Evolutionary conservation across 1,284 basidiomycete species (phyloP).

Genomic region (Trametes polyzona): DNA sequence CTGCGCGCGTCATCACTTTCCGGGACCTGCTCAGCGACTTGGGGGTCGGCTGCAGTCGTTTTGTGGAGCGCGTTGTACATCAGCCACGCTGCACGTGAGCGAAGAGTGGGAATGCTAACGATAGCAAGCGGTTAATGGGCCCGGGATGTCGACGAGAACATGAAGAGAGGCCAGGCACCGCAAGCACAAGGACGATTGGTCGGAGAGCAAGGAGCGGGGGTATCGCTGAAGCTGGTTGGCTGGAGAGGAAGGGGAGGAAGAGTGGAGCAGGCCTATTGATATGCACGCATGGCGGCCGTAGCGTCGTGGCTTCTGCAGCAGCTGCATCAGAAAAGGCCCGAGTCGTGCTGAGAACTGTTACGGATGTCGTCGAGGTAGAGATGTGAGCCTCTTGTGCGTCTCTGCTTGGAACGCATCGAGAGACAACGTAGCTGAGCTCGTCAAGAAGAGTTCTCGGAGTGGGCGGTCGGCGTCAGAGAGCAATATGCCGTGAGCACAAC

Average conservation of each 20-base stretch:
- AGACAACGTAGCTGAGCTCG: no score
- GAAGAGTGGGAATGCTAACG: neutral
- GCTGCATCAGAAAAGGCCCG: neutral
- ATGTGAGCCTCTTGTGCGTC: no score
- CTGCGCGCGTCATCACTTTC: neutral
- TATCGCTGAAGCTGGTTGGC: neutral
- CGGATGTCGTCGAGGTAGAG: no score
- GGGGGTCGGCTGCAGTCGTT: neutral
- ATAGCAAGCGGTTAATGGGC: neutral
- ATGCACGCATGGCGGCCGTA: neutral
- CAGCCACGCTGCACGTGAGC: neutral
- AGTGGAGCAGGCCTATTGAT: neutral
- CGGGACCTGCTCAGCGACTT: neutral
- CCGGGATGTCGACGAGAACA: neutral
- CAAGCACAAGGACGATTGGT: neutral
- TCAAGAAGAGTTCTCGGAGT: no score
- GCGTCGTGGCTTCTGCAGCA: neutral
- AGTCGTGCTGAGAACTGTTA: neutral
- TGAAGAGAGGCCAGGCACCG: neutral
- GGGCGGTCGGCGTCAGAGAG: no score
- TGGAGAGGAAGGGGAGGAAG: neutral
- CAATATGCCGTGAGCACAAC: no score
- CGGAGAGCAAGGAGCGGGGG: neutral
- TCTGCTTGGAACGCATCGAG: no score
- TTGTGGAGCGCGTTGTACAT: neutral